phyloP scores from a whole-genome alignment of 768 basidiomycete species.

The Trametes gibbosa region DNA sequence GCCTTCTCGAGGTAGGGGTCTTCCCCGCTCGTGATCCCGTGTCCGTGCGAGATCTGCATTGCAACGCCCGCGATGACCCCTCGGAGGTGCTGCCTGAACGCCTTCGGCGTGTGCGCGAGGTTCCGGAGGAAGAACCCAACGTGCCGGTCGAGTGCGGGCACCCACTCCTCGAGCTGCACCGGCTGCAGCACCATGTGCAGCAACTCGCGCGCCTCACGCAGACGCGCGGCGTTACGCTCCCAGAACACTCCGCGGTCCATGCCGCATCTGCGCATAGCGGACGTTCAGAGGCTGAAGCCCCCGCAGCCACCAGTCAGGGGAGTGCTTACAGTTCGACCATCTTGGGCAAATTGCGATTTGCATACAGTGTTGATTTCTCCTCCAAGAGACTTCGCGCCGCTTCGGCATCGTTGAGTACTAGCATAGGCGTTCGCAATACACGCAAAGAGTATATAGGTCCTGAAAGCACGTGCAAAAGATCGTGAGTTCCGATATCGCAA shows the following conservation, averaged over 20 bases:
- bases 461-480: background rate
- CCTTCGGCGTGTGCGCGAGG: constrained; percentile 39
- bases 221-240: constrained; percentile 4
- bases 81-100: constrained; percentile 53
- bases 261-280: background rate
- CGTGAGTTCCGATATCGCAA: background rate
- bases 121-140: background rate
- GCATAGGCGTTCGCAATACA: constrained; percentile 20
- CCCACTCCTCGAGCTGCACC: background rate
- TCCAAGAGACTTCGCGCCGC: constrained; percentile 32
- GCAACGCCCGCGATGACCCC: constrained; percentile 3
- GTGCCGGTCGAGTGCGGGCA: background rate
- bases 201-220: constrained; percentile 3
- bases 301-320: background rate
- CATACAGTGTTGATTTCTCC: constrained; percentile 29
- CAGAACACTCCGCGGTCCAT: constrained; percentile 11
- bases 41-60: constrained; percentile 11
- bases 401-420: constrained; percentile 29
- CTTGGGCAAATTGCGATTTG: constrained; percentile 14
- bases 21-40: background rate
- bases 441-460: constrained; percentile 21
- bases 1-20: background rate
- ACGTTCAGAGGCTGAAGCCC: background rate
- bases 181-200: constrained; percentile 2
- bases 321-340: constrained; percentile 1